Conservation (phyloP, 495 filamentous ascomycete species). For the Rostrohypoxylon terebratum region DNA sequence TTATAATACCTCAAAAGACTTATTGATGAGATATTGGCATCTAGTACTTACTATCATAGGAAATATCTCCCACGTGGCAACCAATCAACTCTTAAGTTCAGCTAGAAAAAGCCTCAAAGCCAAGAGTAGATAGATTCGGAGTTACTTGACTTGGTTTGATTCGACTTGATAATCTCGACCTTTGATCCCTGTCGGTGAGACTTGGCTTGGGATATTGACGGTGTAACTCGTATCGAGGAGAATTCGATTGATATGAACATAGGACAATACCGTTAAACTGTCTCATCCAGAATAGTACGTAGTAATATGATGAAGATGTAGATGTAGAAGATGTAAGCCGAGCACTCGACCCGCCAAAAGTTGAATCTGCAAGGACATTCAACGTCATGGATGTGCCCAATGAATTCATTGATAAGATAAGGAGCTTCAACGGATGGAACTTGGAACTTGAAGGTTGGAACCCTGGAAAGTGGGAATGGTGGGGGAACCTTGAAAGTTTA, state of each 20-base stretch:
- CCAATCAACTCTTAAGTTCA: background rate
- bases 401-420: slow-evolving; percentile 36
- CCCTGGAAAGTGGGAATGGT: background rate
- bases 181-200: background rate
- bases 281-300: too few species aligned
- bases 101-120: slow-evolving; percentile 31
- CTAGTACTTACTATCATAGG: slow-evolving; percentile 22
- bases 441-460: too few species aligned
- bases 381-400: background rate
- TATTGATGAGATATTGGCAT: slow-evolving; percentile 1
- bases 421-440: too few species aligned
- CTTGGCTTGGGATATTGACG: background rate
- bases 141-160: slow-evolving; percentile 14
- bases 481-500: slow-evolving; percentile 14
- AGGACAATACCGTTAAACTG: too few species aligned
- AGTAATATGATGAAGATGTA: too few species aligned
- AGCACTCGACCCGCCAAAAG: background rate
- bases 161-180: slow-evolving; percentile 3
- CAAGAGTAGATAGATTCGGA: slow-evolving; percentile 9
- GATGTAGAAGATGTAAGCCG: background rate
- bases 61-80: slow-evolving; percentile 10
- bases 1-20: slow-evolving; percentile 22
- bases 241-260: background rate
- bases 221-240: background rate
- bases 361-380: background rate